Evolutionary conservation across 441 rosid genomes (phyloP).

Genomic region (Cnidoscolus chayamansa): DNA sequence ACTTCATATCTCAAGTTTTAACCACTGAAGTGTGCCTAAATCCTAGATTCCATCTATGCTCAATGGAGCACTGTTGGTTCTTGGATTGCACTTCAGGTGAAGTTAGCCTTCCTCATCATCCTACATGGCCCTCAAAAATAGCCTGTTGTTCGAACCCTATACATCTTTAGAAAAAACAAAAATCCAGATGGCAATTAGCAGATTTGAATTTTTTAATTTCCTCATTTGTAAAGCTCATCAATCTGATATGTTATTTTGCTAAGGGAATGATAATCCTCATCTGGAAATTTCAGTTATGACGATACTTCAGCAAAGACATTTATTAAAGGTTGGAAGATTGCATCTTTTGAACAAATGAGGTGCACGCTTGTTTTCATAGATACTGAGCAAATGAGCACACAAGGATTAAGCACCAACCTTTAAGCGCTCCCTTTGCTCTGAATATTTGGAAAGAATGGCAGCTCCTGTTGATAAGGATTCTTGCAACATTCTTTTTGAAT

Average conservation of each 20-base stretch:
- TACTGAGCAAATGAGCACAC: not conserved
- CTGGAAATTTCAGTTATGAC: not conserved
- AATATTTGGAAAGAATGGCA: conserved; percentile 77
- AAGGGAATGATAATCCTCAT: not conserved
- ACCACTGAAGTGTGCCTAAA: not conserved
- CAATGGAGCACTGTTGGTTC: not conserved
- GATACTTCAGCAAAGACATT: too few relatives aligned
- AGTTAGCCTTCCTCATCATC: not conserved
- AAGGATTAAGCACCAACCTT: conserved; percentile 49
- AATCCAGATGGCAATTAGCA: not conserved
- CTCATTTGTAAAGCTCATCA: not conserved
- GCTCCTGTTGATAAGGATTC: conserved; percentile 78
- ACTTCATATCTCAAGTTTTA: not conserved
- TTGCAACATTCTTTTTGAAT: conserved; percentile 78
- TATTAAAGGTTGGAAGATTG: not conserved
- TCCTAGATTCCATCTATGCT: not conserved
- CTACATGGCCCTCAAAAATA: not conserved
- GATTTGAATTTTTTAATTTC: not conserved
- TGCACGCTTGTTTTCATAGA: not conserved
- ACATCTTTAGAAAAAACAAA: not conserved
- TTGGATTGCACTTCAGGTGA: not conserved
- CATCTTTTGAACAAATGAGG: not conserved
- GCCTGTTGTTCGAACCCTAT: not conserved
- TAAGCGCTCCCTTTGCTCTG: conserved; percentile 85
- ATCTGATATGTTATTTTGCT: not conserved